Base-by-base conservation (phyloP, 2,329 filamentous ascomycete species). In the Cytospora leucostoma region DNA sequence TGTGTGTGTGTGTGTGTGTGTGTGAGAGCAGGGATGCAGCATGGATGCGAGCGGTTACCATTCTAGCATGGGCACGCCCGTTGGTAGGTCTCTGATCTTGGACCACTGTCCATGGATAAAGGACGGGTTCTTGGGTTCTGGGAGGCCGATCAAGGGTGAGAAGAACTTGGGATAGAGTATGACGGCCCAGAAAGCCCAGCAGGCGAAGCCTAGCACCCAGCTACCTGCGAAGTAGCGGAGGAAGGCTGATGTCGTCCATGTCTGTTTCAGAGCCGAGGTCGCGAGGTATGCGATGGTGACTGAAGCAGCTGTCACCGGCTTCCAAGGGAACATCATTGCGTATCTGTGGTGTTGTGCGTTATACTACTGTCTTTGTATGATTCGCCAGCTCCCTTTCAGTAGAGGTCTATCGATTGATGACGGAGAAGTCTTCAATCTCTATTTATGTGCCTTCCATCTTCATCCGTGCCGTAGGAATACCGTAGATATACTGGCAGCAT, bases 41-140 rank as follows among this genome's bases (percentile, higher is more conserved):
- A 8, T 35, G 33, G 35, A 35, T 38, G 11, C 27, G 15, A 71
- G 11, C 27, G 15, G 71, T 38, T 73, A 84, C 83, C 83, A 85
- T 59, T 80, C 76, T 61, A 78, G 73, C 71, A 77, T 75, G 2
- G 82, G 81, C 27, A 73, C 70, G 2, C 80, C 82, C 0, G 76
- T 79, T 4, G 78, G 73, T 51, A 78, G 67, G 0, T 65, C 67
- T 15, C 70, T 44, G 32, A 85, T 81, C 59, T 68, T 73, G 33
- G 67, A 62, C 33, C 75, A 80, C 53, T 85, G 82, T n/a, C 83
- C 83, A 63, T 79, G 75, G 34, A 80, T 73, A 72, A 76, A 84
- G 47, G 79, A 78, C 51, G 74, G 75, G 19, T 72, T 75, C 2
- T 69, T 66, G 0, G 81, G 80, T 50, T 77, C 76, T 2, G 83